Evolutionary conservation across 202 grass and related monocot genomes (phyloP), one percentile per base, ranked within the genome.

Genomic region (Dendrocalamus latiflorus): DNA sequence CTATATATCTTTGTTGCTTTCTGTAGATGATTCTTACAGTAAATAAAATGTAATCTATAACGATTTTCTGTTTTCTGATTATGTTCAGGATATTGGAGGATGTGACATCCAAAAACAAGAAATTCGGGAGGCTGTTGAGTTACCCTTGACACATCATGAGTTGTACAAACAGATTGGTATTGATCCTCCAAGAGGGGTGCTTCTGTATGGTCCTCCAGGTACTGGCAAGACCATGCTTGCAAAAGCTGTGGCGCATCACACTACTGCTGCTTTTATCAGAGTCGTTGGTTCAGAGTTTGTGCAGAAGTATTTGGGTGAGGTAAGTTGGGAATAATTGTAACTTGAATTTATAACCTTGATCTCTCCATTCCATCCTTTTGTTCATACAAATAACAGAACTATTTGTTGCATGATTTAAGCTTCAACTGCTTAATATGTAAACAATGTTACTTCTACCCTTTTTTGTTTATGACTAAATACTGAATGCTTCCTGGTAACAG

Each of bases 121-220:
- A 91, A 95, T 95, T 17, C 85, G 89, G 45, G 96, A 95, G 84
- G 93, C 96, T 25, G 93, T 98, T 49, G 96, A 95, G 77, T 78
- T 98, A 56, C 96, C 96, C 7, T 89, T 98, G 87, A 95, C 93
- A 13, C 93, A 95, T 59, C 96, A 98, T 76, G 96, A 98, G 28
- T 79, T 98, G 69, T 98, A 98, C 93, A 98, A 95, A 81, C 96
- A 98, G 75, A 98, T 98, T 79, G 96, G 96, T 83, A 98, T 98
- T 81, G 96, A 93, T 86, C 93, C 96, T 34, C 96, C 93, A 24
- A 91, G 91, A 89, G 96, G 96, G 37, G 96, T 98, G 50, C 91
- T 98, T 21, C 80, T 95, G 25, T 98, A 95, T 85, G 93, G 93
- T 24, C 93, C 93, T 42, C 96, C 93, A 50, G 96, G 96, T 53